These are phyloP conservation scores for Syncephalastrum racemosum DNA, from an alignment of 371 early-diverging fungal species.

Conservation along the genomic window DNA sequence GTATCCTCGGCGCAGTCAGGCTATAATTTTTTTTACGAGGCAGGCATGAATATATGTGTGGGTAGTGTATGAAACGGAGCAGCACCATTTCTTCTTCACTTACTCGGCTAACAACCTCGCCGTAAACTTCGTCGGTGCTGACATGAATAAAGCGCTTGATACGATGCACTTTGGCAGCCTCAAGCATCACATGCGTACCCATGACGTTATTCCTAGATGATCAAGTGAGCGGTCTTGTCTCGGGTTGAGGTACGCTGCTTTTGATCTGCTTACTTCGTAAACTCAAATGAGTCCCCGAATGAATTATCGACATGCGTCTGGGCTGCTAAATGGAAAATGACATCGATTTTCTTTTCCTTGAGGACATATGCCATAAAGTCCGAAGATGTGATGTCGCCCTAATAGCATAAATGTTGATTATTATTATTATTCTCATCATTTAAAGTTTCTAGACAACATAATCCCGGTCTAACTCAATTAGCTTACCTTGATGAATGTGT, in stretches of 20 bases:
- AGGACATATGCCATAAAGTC: slow-evolving; percentile 72
- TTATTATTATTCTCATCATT: no score
- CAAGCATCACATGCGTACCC: slow-evolving; percentile 86
- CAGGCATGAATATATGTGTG: neutral
- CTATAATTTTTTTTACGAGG: slow-evolving; percentile 25
- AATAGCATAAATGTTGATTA: slow-evolving; percentile 7
- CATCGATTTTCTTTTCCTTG: slow-evolving; percentile 71
- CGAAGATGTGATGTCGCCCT: slow-evolving; percentile 76
- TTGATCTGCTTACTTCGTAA: slow-evolving; percentile 53
- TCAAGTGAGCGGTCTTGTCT: slow-evolving; percentile 1
- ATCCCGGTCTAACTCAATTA: neutral
- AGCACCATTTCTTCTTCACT: slow-evolving; percentile 7
- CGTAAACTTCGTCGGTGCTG: slow-evolving; percentile 90
- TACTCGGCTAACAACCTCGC: slow-evolving; percentile 66
- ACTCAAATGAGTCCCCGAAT: slow-evolving; percentile 84
- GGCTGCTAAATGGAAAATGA: slow-evolving; percentile 83
- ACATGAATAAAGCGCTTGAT: slow-evolving; percentile 76
- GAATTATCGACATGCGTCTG: slow-evolving; percentile 91
- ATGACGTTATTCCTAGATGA: slow-evolving; percentile 70
- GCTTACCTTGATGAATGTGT: slow-evolving; percentile 66
- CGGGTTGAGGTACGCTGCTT: neutral
- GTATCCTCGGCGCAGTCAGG: slow-evolving; percentile 71
- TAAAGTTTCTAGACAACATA: neutral
- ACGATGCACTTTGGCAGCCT: slow-evolving; percentile 66
- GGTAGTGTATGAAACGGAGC: no score